A percentile compares a stretch with the other conserved stretches of the same genome.
phyloP scores from a whole-genome alignment of 331 rosid species.

The Rosa hybrid region DNA sequence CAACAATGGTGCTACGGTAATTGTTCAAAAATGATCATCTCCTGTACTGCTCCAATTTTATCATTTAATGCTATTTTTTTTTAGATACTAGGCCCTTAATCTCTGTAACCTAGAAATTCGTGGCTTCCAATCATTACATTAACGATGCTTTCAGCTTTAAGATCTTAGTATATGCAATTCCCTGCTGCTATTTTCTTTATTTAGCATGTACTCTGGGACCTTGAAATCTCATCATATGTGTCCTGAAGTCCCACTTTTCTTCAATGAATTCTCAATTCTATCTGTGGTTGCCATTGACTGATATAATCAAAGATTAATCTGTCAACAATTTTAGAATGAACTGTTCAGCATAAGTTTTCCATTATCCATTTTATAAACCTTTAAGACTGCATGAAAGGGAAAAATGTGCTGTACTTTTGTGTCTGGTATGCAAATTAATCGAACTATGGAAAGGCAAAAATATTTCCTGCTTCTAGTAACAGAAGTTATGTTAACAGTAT shows the following conservation, averaged over 20 bases:
- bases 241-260: background rate
- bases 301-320: background rate
- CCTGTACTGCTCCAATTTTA: conserved; percentile 19
- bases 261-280: background rate
- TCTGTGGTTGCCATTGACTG: background rate
- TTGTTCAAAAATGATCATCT: conserved; percentile 14
- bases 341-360: background rate
- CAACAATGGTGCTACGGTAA: conserved; percentile 57
- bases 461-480: background rate
- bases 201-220: background rate
- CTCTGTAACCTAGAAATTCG: background rate
- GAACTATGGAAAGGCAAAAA: background rate
- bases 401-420: background rate
- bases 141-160: conserved; percentile 3
- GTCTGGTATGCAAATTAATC: background rate
- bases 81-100: background rate
- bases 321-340: background rate
- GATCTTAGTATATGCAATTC: background rate
- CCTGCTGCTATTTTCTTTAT: background rate
- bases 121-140: background rate
- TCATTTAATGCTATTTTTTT: background rate
- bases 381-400: background rate
- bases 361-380: background rate
- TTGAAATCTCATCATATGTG: background rate
- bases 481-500: background rate